Percentiles rank a stretch among this genome's conserved stretches.
phyloP scores from a whole-genome alignment of 257 asterid genomes.

The Cruciata laevipes region DNA sequence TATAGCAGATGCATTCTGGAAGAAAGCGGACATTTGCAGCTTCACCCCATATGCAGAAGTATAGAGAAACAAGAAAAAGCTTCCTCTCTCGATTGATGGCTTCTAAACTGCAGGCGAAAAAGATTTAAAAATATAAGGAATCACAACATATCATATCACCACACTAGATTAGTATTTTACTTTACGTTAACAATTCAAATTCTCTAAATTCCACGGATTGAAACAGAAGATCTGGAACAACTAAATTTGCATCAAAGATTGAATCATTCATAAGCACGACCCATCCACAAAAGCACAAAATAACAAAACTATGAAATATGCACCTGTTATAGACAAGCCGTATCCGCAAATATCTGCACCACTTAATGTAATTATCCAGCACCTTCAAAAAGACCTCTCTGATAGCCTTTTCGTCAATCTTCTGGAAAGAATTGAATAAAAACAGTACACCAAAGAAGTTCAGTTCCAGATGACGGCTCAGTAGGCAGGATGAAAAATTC shows the following conservation, averaged over 20 bases:
- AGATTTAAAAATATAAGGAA: constrained; percentile 1
- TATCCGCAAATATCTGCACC: constrained; percentile 87
- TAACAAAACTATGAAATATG: constrained; percentile 21
- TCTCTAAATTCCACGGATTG: not conserved
- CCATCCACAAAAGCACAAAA: not conserved
- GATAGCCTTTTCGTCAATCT: constrained; percentile 82
- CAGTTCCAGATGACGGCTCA: not conserved
- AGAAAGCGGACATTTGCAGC: constrained; percentile 95
- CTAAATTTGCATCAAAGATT: not conserved
- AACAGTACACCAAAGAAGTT: not conserved
- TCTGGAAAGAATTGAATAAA: constrained; percentile 34
- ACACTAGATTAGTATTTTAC: not conserved
- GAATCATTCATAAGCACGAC: too few species aligned
- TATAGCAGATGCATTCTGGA: constrained; percentile 96
- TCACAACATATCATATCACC: not conserved
- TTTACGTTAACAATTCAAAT: not conserved
- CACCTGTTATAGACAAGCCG: constrained; percentile 90
- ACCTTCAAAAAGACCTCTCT: constrained; percentile 87
- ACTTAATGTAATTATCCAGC: constrained; percentile 91
- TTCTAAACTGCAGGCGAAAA: constrained; percentile 54
- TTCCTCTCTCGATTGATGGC: constrained; percentile 88
- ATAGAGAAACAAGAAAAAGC: constrained; percentile 74
- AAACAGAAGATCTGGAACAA: not conserved
- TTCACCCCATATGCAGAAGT: constrained; percentile 98
- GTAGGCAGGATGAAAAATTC: not conserved